Evolutionary conservation across 2,329 filamentous ascomycete species (phyloP).

Genomic region (Talaromyces pinophilus): DNA sequence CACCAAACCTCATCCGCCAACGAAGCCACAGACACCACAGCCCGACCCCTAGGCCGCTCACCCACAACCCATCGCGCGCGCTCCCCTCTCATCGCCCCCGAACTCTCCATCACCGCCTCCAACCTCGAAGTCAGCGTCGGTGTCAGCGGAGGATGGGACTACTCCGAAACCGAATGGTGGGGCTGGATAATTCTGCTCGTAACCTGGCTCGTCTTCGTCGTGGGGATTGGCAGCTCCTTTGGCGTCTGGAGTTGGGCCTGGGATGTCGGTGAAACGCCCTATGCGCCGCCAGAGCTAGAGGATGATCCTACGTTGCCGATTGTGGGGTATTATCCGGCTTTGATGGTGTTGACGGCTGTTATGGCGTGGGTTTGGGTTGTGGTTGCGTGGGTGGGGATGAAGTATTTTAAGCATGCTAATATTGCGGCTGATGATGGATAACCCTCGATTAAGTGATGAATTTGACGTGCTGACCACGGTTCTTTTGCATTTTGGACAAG

Average conservation of each 20-base stretch:
- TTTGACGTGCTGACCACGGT: background rate
- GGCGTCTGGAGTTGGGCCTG: slow-evolving; percentile 98
- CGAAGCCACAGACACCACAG: slow-evolving; percentile 29
- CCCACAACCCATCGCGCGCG: slow-evolving; percentile 36
- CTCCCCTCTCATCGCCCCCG: slow-evolving; percentile 41
- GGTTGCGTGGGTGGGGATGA: slow-evolving; percentile 98
- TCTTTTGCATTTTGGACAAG: background rate
- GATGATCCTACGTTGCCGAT: slow-evolving; percentile 94
- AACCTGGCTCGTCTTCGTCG: slow-evolving; percentile 94
- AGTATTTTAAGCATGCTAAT: slow-evolving; percentile 97
- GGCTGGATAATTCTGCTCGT: slow-evolving; percentile 88
- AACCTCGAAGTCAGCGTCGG: slow-evolving; percentile 27
- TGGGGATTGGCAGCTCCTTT: slow-evolving; percentile 93
- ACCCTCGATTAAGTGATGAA: background rate
- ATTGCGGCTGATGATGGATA: slow-evolving; percentile 65
- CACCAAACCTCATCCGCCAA: slow-evolving; percentile 21
- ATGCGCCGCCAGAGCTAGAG: slow-evolving; percentile 91
- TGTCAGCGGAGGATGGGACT: slow-evolving; percentile 69
- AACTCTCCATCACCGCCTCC: background rate
- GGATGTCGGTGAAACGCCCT: slow-evolving; percentile 95
- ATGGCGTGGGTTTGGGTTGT: slow-evolving; percentile 99
- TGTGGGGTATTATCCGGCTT: slow-evolving; percentile 91
- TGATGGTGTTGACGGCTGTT: slow-evolving; percentile 88
- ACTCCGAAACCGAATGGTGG: slow-evolving; percentile 96
- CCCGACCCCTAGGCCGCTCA: background rate